phyloP scores from a whole-genome alignment of 2,329 filamentous ascomycete genomes.

The Thielaviopsis populi region DNA sequence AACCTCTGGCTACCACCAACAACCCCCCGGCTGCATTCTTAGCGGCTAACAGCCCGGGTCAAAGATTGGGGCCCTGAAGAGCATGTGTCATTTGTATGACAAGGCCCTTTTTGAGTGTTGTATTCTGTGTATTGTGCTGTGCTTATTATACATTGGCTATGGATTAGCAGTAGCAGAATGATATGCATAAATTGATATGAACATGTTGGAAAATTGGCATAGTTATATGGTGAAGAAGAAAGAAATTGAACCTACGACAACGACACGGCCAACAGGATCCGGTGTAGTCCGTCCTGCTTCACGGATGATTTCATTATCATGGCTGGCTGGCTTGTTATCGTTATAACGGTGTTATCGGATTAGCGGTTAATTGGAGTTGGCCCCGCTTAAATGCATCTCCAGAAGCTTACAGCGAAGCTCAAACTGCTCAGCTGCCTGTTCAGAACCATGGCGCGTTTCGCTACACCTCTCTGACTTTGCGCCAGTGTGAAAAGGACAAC shows the following conservation, averaged over 20 bases:
- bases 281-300: background rate
- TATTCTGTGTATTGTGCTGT: background rate
- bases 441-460: background rate
- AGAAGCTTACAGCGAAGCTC: background rate
- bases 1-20: slow-evolving; percentile 23
- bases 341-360: background rate
- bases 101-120: background rate
- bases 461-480: background rate
- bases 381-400: slow-evolving; percentile 6
- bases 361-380: background rate
- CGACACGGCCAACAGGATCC: background rate
- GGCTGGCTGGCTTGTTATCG: background rate
- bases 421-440: background rate
- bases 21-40: slow-evolving; percentile 43
- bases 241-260: background rate
- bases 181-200: too few relatives aligned
- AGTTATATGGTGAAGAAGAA: background rate
- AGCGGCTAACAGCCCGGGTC: slow-evolving; percentile 35
- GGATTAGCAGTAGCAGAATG: too few relatives aligned
- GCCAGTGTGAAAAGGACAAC: background rate
- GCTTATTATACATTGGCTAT: background rate
- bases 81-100: background rate
- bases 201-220: background rate
- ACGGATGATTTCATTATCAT: background rate
- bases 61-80: slow-evolving; percentile 52